Base-by-base conservation (phyloP, 2,329 filamentous ascomycete genomes). In the Ophiostoma fasciatum region DNA sequence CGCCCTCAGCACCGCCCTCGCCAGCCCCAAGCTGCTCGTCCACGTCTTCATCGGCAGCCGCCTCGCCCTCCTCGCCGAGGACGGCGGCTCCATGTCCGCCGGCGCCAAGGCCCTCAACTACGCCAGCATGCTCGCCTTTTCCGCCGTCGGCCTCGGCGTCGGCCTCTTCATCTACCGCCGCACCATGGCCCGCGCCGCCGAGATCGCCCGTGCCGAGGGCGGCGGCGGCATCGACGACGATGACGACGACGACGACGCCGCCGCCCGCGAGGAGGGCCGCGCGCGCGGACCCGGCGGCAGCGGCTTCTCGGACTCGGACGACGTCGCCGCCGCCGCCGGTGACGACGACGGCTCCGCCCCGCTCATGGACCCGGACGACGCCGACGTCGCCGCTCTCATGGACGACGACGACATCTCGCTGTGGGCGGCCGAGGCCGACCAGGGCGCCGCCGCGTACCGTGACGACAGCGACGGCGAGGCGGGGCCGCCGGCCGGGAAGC, bases 1-100 rank as follows among this genome's bases (percentile, higher is more conserved):
- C 59, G 78, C 77, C 22, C 54, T 85, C 31, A 88, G 90, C 6
- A 96, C 88, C 0, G 78, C 82, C 3, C 61, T 88, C 13, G 77
- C 85, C 10, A 73, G 68, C 12, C 90, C 90, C 7, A 98, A 96
- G 51, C 65, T 98, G 14, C 65, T 96, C 40, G 76, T 98, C 34
- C 83, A 93, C 52, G 74, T 93, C 48, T 98, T 94, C 59, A 84
- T 98, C 49, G 90, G 90, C 42, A 78, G 73, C 50, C 72, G 85
- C 37, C 64, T 98, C 13, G 84, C 83, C 30, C 65, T 78, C 35
- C 73, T 98, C 23, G 83, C 82, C n/a, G 82, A 93, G 48, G 71
- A 74, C 38, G 81, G 78, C 43, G 83, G 82, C 51, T 71, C 79
- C 46, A 94, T 96, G 88, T 76, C 81, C 41, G 58, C 69, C 4